phyloP scores from a whole-genome alignment of 805 yeast species.

The Candida alai region DNA sequence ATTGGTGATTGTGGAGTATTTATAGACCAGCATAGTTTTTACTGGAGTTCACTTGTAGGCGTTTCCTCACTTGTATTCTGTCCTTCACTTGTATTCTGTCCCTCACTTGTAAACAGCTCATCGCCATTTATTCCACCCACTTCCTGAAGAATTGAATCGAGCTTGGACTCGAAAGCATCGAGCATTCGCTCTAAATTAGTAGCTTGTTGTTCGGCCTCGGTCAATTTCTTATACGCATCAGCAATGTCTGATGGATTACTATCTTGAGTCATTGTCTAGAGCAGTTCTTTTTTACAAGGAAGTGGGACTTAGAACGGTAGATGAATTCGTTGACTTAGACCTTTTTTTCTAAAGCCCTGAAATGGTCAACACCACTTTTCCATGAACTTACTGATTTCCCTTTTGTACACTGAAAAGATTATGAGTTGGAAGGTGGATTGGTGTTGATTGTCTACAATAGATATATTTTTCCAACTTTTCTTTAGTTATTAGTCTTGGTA shows the following conservation, averaged over 20 bases:
- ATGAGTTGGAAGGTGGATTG: too few relatives aligned
- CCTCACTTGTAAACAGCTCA: neutral
- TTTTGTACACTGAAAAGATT: too few relatives aligned
- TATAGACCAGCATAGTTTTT: neutral
- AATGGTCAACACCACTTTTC: too few relatives aligned
- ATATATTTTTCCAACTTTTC: too few relatives aligned
- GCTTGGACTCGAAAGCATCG: constrained; percentile 59
- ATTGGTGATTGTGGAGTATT: neutral
- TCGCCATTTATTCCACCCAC: constrained; percentile 30
- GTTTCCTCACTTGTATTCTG: constrained; percentile 1
- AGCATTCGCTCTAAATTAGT: constrained; percentile 62
- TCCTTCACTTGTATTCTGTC: neutral
- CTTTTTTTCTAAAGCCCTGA: too few relatives aligned
- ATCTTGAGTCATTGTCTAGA: constrained; percentile 28
- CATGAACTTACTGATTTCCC: too few relatives aligned
- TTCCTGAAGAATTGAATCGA: constrained; percentile 53
- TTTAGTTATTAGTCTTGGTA: too few relatives aligned
- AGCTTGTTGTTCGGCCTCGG: constrained; percentile 64
- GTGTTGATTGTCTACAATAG: too few relatives aligned
- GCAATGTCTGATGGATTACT: constrained; percentile 38
- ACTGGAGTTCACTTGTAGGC: neutral
- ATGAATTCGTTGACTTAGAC: too few relatives aligned
- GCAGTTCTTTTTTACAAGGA: too few relatives aligned
- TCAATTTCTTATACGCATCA: constrained; percentile 55
- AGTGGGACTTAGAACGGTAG: too few relatives aligned